Evolutionary conservation across 208 protist species (phyloP), one percentile per base, ranked within the genome.

Genomic region (Angomonas deanei): DNA sequence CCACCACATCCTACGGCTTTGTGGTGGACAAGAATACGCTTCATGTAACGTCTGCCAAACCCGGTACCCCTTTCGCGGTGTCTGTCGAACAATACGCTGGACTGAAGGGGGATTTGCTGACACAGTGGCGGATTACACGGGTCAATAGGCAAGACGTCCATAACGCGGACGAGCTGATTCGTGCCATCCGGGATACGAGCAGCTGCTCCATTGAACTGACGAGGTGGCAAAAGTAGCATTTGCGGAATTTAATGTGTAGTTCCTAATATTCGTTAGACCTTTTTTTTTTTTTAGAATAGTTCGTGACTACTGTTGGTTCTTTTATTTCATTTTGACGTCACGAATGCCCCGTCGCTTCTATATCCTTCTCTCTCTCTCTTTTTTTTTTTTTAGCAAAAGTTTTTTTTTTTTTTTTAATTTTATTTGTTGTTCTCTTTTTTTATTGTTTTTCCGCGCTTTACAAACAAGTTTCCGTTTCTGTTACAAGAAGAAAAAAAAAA

Each of bases 331-430:
- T 34, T 49, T 3, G 5, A 21, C 46, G 15, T 15, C 36, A 8
- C n/a, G n/a, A n/a, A n/a, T n/a, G n/a, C n/a, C n/a, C n/a, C n/a
- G n/a, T n/a, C n/a, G n/a, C n/a, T n/a, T n/a, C 13, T 39, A 17
- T 13, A 39, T 50, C 23, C 23, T 50, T 50, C 28, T 64, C 17
- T 56, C 2, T 38, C 6, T 52, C 24, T 27, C 23, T 21, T 36
- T 59, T 59, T 50, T 28, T 67, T 58, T 27, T 67, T 6, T 31
- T 17, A 23, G n/a, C 5, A 28, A 23, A 11, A 42, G 10, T 34
- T 38, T 28, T 46, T 42, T 61, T 61, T 61, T 52, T 61, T 17
- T 38, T 56, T 52, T 61, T 28, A 13, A 50, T 23, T 13, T 23
- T 5, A 17, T 34, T 39, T 34, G 2, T 27, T 30, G 15, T 27